Percentiles rank a stretch among this genome's conserved stretches.
phyloP scores from a whole-genome alignment of 2,329 filamentous ascomycete species.

The Scedosporium minutisporum region DNA sequence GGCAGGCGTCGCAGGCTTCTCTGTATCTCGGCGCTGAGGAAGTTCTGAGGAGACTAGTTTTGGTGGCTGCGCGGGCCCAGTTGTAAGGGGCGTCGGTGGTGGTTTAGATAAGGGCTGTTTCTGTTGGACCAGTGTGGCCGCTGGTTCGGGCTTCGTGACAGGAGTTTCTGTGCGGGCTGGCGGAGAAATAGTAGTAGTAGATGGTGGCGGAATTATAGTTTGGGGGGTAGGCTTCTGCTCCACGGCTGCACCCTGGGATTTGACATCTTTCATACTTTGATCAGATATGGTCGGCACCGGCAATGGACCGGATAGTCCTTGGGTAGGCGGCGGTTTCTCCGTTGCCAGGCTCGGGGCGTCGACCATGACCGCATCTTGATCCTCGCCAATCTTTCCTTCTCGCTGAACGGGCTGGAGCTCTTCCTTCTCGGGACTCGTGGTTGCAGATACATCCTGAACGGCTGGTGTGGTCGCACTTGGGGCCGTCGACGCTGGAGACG shows the following conservation, averaged over 20 bases:
- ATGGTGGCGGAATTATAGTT: not conserved
- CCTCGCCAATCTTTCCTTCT: not conserved
- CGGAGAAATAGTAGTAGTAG: not conserved
- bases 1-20: not conserved
- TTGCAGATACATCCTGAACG: conserved; percentile 57
- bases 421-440: conserved; percentile 60
- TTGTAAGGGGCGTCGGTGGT: not conserved
- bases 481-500: conserved; percentile 56
- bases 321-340: not conserved
- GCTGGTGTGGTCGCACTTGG: conserved; percentile 66
- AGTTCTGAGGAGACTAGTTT: not conserved
- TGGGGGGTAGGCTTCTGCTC: not conserved
- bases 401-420: conserved; percentile 30
- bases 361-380: conserved; percentile 2
- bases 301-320: not conserved
- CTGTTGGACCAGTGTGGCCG: not conserved
- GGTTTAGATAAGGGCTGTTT: conserved; percentile 4
- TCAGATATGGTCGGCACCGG: not conserved
- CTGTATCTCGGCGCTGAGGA: not conserved
- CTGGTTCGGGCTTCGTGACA: not conserved
- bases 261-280: not conserved
- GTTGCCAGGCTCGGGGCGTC: not conserved
- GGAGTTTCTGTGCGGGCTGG: not conserved
- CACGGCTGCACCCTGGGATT: not conserved
- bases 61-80: not conserved